Evolutionary conservation across 306 rosid species (phyloP), one percentile per base, ranked within the genome.

Genomic region (Rubus idaeus): DNA sequence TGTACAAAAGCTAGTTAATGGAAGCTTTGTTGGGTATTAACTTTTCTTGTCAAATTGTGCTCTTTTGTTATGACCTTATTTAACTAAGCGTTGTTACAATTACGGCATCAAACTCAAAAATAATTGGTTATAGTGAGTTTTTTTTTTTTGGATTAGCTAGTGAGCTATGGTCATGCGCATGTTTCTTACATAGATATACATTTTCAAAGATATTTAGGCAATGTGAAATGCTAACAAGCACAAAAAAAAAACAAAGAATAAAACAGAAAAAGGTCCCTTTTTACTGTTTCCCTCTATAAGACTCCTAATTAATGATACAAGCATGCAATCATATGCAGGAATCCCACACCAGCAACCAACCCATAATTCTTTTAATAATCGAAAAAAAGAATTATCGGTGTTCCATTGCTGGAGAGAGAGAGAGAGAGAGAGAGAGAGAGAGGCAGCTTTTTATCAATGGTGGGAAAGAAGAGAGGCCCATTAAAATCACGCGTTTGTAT

Each of bases 381-480:
- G 72, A 56, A 87, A 79, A 47, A 63, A 55, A 81, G 76, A 83
- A 83, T 83, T 62, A 71, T 76, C 23, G 53, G 51, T 60, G 61
- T 61, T 78, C 78, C 70, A 46, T 81, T 80, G 77, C 74, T 50
- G 21, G 23, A 21, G 74, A 73, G 17, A 42, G 18, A 21, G 55
- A 30, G 70, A 30, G 18, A n/a, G 44, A 56, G 30, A 30, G 35
- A 26, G 66, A 10, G 40, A 23, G 63, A 0, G 14, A 13, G 64
- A 58, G 64, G 64, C 39, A 58, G 68, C 73, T 71, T 83, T 89
- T 86, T 82, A 67, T 79, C 35, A 50, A 76, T 74, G 81, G 86
- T 68, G 65, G 79, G 82, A 88, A 80, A 62, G 78, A 82, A 68
- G 58, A 61, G 74, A 53, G 86, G 42, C 74, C 91, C 87, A 75